Conservation (phyloP, 2,329 filamentous ascomycete species). For the Alternaria tenuissima region DNA sequence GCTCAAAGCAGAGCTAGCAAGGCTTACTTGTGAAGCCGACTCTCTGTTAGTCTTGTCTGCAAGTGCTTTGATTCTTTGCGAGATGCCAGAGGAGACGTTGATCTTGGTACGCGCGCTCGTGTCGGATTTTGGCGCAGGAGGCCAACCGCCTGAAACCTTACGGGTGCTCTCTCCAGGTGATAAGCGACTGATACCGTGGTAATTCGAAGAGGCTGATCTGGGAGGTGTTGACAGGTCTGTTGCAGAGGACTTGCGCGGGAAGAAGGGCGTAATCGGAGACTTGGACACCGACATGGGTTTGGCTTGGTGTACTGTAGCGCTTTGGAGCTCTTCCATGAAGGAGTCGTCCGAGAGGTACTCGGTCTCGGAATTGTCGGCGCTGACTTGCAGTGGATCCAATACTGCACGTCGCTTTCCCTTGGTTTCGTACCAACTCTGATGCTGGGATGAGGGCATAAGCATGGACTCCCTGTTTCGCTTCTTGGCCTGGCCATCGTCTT, state of each 20-base stretch:
- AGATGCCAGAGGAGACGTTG: conserved; percentile 89
- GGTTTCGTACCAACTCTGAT: conserved; percentile 38
- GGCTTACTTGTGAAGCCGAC: conserved; percentile 38
- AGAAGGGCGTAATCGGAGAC: conserved; percentile 78
- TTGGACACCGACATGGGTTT: conserved; percentile 76
- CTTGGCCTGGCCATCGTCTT: conserved; percentile 27
- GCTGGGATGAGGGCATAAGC: conserved; percentile 32
- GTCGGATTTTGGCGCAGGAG: conserved; percentile 36
- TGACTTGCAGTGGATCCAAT: conserved; percentile 51
- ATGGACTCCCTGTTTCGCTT: conserved; percentile 42
- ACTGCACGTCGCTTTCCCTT: conserved; percentile 52
- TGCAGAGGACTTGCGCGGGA: conserved; percentile 51
- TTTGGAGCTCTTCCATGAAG: conserved; percentile 84
- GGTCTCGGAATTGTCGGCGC: conserved; percentile 52
- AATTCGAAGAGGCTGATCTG: conserved; percentile 51
- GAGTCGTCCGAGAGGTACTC: conserved; percentile 76
- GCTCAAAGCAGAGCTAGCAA: conserved; percentile 33
- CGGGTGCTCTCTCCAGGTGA: conserved; percentile 41
- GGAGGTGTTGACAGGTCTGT: conserved; percentile 36
- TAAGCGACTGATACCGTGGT: conserved; percentile 29
- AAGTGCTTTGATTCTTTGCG: conserved; percentile 91
- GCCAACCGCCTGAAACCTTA: conserved; percentile 46
- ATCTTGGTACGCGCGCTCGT: conserved; percentile 69
- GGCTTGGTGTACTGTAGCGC: conserved; percentile 83
- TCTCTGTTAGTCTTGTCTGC: conserved; percentile 74